Percentiles rank a stretch among this genome's conserved stretches.
These are phyloP conservation scores for Dactylonectria macrodidyma DNA, from an alignment of 2,329 filamentous ascomycete genomes.

Conservation along the genomic window DNA sequence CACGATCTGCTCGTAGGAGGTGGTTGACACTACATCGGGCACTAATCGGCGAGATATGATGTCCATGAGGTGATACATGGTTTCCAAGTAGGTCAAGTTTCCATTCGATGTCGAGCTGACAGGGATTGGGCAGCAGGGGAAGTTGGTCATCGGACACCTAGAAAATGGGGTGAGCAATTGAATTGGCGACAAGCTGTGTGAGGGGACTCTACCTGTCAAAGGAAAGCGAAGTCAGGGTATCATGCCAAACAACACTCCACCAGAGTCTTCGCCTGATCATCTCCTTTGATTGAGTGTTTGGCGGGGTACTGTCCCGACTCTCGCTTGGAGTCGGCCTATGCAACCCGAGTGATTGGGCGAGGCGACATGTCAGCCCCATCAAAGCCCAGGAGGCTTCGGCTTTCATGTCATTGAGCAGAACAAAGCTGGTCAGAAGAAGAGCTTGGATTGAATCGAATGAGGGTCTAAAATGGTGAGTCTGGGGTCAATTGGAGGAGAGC, in stretches of 20 bases:
- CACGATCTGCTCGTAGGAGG: conserved; percentile 69
- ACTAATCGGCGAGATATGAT: conserved; percentile 72
- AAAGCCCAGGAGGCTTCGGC: conserved; percentile 78
- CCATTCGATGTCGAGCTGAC: conserved; percentile 59
- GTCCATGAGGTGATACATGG: conserved; percentile 76
- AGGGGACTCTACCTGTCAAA: conserved; percentile 69
- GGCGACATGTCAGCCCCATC: conserved; percentile 73
- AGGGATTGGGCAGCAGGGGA: conserved; percentile 69
- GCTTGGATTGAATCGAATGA: conserved; percentile 78
- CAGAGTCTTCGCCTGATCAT: conserved; percentile 70
- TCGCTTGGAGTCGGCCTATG: conserved; percentile 65
- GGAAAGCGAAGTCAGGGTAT: conserved; percentile 75
- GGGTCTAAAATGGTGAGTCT: conserved; percentile 58
- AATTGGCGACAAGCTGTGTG: conserved; percentile 19
- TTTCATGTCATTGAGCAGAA: conserved; percentile 78
- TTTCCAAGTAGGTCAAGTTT: conserved; percentile 73
- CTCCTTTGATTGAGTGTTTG: conserved; percentile 66
- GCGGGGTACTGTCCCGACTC: conserved; percentile 59
- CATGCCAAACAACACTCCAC: conserved; percentile 79
- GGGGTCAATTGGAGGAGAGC: background rate
- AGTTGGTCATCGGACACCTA: conserved; percentile 75
- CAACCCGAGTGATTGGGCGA: conserved; percentile 76
- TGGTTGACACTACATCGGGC: conserved; percentile 66
- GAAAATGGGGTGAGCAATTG: conserved; percentile 22
- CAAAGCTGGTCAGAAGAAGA: conserved; percentile 73